Percentiles rank a stretch among this genome's conserved stretches.
These are phyloP conservation scores for Leccinum subrobustum DNA, from an alignment of 1,284 basidiomycete genomes.

Conservation along the genomic window DNA sequence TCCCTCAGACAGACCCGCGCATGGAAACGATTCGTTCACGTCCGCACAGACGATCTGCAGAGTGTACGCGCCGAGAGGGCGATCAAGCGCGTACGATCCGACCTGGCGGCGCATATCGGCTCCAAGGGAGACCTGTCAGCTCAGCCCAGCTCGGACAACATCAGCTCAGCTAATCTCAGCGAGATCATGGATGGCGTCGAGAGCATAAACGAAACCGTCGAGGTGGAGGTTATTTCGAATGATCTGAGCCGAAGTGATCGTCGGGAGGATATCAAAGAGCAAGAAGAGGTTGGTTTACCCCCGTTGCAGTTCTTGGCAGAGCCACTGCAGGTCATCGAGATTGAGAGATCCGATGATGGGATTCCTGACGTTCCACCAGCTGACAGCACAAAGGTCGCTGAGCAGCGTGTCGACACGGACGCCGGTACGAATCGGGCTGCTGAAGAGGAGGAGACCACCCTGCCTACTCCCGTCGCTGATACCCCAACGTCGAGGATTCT, in stretches of 20 bases:
- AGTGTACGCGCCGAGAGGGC: conserved; percentile 83
- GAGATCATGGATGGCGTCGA: conserved; percentile 32
- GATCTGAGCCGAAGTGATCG: conserved; percentile 15
- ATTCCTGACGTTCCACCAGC: conserved; percentile 8
- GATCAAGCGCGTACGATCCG: conserved; percentile 83
- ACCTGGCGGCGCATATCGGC: conserved; percentile 68
- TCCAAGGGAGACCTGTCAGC: conserved; percentile 28
- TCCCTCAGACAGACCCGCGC: conserved; percentile 60
- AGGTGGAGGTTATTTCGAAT: conserved; percentile 22
- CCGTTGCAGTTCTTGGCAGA: conserved; percentile 20
- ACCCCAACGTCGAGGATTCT: conserved; percentile 46
- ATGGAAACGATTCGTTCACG: conserved; percentile 85
- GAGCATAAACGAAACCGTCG: conserved; percentile 28
- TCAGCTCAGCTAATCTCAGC: conserved; percentile 30
- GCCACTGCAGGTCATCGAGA: conserved; percentile 17
- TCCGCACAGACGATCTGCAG: conserved; percentile 83
- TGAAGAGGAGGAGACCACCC: conserved; percentile 30
- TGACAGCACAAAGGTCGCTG: conserved; percentile 27
- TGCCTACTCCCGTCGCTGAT: conserved; percentile 42
- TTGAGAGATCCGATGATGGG: conserved; percentile 30
- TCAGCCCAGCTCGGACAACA: conserved; percentile 24
- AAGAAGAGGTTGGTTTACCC: conserved; percentile 21
- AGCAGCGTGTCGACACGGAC: conserved; percentile 23
- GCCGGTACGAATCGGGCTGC: conserved; percentile 21
- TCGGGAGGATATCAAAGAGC: conserved; percentile 34